phyloP scores from a whole-genome alignment of 495 filamentous ascomycete species.

The Aspergillus nanangensis region DNA sequence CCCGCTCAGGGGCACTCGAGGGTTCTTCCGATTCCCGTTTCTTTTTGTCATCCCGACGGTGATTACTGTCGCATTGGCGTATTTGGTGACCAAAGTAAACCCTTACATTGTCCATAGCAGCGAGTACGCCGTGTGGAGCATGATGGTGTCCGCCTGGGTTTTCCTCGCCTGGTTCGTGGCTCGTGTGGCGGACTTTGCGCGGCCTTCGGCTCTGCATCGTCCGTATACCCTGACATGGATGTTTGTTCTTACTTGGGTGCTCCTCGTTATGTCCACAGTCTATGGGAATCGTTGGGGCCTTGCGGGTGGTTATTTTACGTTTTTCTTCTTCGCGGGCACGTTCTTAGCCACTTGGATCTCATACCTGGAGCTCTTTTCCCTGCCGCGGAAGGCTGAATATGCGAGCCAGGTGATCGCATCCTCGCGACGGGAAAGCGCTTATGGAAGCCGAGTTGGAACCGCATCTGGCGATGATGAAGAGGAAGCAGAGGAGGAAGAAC shows the following conservation, averaged over 20 bases:
- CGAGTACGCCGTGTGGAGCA: slow-evolving; percentile 77
- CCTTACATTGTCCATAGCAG: slow-evolving; percentile 84
- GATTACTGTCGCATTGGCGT: slow-evolving; percentile 67
- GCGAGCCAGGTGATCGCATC: slow-evolving; percentile 27
- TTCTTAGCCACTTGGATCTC: slow-evolving; percentile 71
- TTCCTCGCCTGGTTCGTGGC: slow-evolving; percentile 80
- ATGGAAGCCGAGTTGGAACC: slow-evolving; percentile 34
- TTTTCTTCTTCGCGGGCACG: slow-evolving; percentile 71
- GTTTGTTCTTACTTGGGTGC: slow-evolving; percentile 65
- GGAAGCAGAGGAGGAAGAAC: slow-evolving; percentile 45
- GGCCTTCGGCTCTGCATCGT: slow-evolving; percentile 83
- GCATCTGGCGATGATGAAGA: slow-evolving; percentile 35
- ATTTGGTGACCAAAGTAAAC: slow-evolving; percentile 76
- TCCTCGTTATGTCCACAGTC: slow-evolving; percentile 70
- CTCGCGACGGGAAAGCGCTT: slow-evolving; percentile 39
- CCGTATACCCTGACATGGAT: slow-evolving; percentile 81
- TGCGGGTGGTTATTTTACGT: slow-evolving; percentile 74
- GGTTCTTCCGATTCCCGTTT: slow-evolving; percentile 80
- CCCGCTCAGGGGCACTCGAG: slow-evolving; percentile 68
- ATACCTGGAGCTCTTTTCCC: slow-evolving; percentile 72
- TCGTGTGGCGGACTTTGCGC: slow-evolving; percentile 70
- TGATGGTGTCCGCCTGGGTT: slow-evolving; percentile 81
- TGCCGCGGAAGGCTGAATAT: slow-evolving; percentile 68
- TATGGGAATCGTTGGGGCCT: slow-evolving; percentile 66
- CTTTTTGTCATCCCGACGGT: slow-evolving; percentile 65